Percentiles rank a stretch among this genome's conserved stretches.
Conservation (phyloP, 1,284 basidiomycete species). For the Boletellus deceptivus region DNA sequence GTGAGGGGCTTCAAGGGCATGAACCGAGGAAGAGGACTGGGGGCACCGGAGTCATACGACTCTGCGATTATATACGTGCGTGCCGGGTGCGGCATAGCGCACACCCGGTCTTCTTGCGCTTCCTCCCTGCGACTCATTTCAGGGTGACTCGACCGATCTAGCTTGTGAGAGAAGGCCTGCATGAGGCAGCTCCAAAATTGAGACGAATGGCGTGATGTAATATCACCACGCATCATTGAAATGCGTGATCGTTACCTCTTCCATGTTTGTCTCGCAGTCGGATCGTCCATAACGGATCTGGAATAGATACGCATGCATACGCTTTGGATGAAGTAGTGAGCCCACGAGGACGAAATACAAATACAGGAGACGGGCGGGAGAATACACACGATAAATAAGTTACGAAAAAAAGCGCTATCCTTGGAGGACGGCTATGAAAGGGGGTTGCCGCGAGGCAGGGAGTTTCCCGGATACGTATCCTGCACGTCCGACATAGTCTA, state of each 20-base stretch:
- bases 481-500: conserved; percentile 66
- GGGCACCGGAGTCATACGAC: conserved; percentile 7
- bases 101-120: conserved; percentile 17
- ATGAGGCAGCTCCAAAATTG: conserved; percentile 30
- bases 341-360: conserved; percentile 33
- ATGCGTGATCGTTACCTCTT: conserved; percentile 33
- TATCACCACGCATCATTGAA: conserved; percentile 34
- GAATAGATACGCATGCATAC: conserved; percentile 18
- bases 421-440: conserved; percentile 62
- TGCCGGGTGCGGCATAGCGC: conserved; percentile 15
- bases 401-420: conserved; percentile 30
- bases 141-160: conserved; percentile 17
- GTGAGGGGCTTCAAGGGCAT: conserved; percentile 29
- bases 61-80: conserved; percentile 23
- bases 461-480: conserved; percentile 52
- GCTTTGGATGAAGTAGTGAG: conserved; percentile 16
- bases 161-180: conserved; percentile 19
- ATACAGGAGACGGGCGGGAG: conserved; percentile 25
- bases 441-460: conserved; percentile 48
- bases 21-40: conserved; percentile 11
- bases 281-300: conserved; percentile 30
- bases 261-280: conserved; percentile 24
- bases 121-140: conserved; percentile 14
- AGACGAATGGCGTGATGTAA: conserved; percentile 30
- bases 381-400: conserved; percentile 33